Base-by-base conservation (phyloP, 129 eudicot species). In the Lonicera japonica region DNA sequence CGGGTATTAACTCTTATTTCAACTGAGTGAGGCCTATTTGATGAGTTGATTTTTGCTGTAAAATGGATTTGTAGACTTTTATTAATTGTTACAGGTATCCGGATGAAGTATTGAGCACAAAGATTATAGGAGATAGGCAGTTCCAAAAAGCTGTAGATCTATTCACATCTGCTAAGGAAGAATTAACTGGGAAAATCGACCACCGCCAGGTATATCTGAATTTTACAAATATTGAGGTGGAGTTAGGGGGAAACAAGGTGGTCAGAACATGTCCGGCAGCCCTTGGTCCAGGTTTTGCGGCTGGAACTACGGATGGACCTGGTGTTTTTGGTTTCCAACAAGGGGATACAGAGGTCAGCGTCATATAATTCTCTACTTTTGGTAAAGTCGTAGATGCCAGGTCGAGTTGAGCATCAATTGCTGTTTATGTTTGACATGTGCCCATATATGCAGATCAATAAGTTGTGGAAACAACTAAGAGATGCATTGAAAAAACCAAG, bases 271-370 rank as follows among this genome's bases (percentile, higher is more conserved):
- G 94, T 66, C 94, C 87, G 5, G 94, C 94, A 50, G 87, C 84
- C 11, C 71, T 85, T 11, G 94, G 94, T 12, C 78, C 82, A 0
- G 94, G 87, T 10, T 85, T 85, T 70, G 94, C 94, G 15, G 94
- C 94, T 10, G 94, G 94, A 59, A 85, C 94, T n/a, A 85, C 94
- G 15, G 94, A 85, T 60, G 94, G 94, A 13, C 94, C 94, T 15
- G 94, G 94, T 53, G 85, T 75, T 62, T 81, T 81, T 59, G 94
- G 87, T 22, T 85, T 85, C 60, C 87, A 85, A 76, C 94, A 85
- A 70, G 94, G 94, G n/a, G 94, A 85, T 53, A 70, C 66, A 12
- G 70, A 81, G 82, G 92, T 85, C 48, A 59, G 68, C 24, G 17
- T 65, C 19, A 13, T 17, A 24, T 36, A 36, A 13, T 40, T 13